phyloP scores from a whole-genome alignment of 2,329 filamentous ascomycete genomes.

The Capronia americana region DNA sequence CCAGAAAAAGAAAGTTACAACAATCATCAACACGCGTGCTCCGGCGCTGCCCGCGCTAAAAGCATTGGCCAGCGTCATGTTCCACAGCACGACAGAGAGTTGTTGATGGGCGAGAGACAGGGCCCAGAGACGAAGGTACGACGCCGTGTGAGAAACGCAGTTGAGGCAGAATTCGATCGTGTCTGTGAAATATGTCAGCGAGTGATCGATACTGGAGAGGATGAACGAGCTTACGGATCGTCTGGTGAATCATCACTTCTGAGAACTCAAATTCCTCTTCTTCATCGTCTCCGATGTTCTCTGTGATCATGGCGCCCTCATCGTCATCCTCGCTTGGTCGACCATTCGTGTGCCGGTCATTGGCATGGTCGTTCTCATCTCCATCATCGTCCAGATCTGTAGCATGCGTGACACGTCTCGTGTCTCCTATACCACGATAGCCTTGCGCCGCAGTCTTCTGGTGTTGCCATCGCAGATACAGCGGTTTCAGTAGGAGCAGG shows the following conservation, averaged over 20 bases:
- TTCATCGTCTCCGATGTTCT: slow-evolving; percentile 77
- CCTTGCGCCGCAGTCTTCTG: slow-evolving; percentile 86
- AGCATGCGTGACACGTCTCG: slow-evolving; percentile 79
- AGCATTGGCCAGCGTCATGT: slow-evolving; percentile 86
- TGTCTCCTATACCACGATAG: slow-evolving; percentile 90
- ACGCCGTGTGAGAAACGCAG: slow-evolving; percentile 98
- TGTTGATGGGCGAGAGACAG: slow-evolving; percentile 97
- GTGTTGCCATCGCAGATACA: slow-evolving; percentile 92
- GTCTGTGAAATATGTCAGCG: slow-evolving; percentile 22
- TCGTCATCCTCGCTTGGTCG: slow-evolving; percentile 76
- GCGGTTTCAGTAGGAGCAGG: slow-evolving; percentile 90
- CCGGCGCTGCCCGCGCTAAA: slow-evolving; percentile 67
- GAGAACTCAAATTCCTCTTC: slow-evolving; percentile 98
- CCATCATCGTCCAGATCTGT: slow-evolving; percentile 89
- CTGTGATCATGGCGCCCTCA: slow-evolving; percentile 86
- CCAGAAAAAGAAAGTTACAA: slow-evolving; percentile 85
- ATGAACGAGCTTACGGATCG: slow-evolving; percentile 75
- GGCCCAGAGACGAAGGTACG: slow-evolving; percentile 97
- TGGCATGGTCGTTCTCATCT: slow-evolving; percentile 21
- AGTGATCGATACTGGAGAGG: background rate
- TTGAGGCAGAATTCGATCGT: slow-evolving; percentile 88
- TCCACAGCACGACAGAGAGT: slow-evolving; percentile 93
- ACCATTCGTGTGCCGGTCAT: slow-evolving; percentile 55
- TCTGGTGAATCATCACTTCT: slow-evolving; percentile 97
- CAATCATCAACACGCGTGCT: slow-evolving; percentile 77